Evolutionary conservation across 345 rosid genomes (phyloP).

Genomic region (Bruguiera gymnorhiza): DNA sequence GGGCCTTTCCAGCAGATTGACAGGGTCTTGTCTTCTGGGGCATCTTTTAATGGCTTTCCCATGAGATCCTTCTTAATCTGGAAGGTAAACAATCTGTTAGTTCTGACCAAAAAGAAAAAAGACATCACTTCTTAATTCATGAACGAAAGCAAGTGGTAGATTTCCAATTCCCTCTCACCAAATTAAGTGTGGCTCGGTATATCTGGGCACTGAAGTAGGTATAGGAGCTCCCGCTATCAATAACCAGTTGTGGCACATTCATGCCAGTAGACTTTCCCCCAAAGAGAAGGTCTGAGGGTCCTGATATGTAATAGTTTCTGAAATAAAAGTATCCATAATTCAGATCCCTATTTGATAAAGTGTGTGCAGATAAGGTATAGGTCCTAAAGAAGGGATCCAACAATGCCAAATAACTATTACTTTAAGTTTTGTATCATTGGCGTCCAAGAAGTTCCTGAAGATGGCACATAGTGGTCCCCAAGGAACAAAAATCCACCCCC

Average conservation of each 20-base stretch:
- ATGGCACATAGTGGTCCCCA: slow-evolving; percentile 63
- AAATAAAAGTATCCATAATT: slow-evolving; percentile 10
- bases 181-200: slow-evolving; percentile 46
- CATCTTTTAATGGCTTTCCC: slow-evolving; percentile 48
- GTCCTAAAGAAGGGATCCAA: background rate
- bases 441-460: slow-evolving; percentile 63
- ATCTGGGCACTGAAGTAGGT: slow-evolving; percentile 58
- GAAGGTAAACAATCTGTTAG: slow-evolving; percentile 12
- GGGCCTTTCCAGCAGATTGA: slow-evolving; percentile 83
- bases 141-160: no score
- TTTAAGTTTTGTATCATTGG: slow-evolving; percentile 35
- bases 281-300: slow-evolving; percentile 66
- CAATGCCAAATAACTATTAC: slow-evolving; percentile 37
- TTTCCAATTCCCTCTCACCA: slow-evolving; percentile 39
- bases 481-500: slow-evolving; percentile 83
- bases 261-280: slow-evolving; percentile 55
- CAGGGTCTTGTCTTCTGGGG: slow-evolving; percentile 57
- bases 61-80: slow-evolving; percentile 43
- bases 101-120: background rate
- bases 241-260: slow-evolving; percentile 47
- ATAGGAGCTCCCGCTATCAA: slow-evolving; percentile 95
- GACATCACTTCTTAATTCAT: slow-evolving; percentile 5
- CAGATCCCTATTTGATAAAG: background rate
- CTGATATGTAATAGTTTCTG: slow-evolving; percentile 65
- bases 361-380: background rate